Conservation (phyloP, 1,139 yeast species). For the Candida anutae region DNA sequence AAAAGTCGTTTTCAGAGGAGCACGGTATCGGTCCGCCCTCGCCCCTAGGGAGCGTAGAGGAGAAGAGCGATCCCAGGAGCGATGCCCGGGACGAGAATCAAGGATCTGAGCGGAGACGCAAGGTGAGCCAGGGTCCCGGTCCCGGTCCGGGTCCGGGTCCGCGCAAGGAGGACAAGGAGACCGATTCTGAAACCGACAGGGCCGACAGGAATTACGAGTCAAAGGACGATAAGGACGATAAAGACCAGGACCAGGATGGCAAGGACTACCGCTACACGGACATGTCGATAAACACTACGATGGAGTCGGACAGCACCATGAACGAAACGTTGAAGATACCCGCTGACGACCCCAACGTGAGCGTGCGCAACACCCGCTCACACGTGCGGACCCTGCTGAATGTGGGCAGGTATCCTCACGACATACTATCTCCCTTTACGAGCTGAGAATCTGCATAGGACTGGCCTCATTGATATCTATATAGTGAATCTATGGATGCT, state of each 20-base stretch:
- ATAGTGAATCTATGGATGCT: too few species aligned
- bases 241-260: conserved; percentile 3
- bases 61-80: too few species aligned
- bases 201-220: too few species aligned
- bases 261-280: conserved; percentile 7
- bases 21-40: too few species aligned
- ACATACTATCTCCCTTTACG: conserved; percentile 10
- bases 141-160: conserved; percentile 3
- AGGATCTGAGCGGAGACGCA: too few species aligned
- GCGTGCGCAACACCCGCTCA: conserved; percentile 6
- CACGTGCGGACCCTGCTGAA: conserved; percentile 10
- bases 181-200: conserved; percentile 1
- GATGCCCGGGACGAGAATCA: too few species aligned
- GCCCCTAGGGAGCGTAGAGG: too few species aligned
- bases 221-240: conserved; percentile 8
- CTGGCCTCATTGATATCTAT: too few species aligned
- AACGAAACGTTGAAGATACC: too few species aligned
- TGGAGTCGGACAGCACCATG: neutral
- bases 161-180: conserved; percentile 2
- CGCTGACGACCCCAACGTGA: conserved; percentile 5
- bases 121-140: too few species aligned
- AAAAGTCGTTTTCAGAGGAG: conserved; percentile 11
- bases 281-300: conserved; percentile 7
- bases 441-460: conserved; percentile 1
- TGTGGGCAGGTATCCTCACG: conserved; percentile 13